Evolutionary conservation across 176 grass and related monocot genomes (phyloP).

Genomic region (Microstegium vimineum): DNA sequence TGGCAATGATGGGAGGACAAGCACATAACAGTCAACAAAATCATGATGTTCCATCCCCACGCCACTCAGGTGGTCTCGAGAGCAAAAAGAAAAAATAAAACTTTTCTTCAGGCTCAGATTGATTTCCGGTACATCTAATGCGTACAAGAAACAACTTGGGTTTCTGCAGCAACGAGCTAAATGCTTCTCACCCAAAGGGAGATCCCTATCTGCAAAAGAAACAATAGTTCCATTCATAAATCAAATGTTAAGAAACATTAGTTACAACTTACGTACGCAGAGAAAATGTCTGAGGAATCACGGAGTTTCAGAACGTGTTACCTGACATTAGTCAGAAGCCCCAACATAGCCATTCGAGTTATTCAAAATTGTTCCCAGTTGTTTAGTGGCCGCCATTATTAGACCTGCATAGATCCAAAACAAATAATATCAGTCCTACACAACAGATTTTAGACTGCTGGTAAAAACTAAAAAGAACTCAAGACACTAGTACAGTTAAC

Average conservation of each 20-base stretch:
- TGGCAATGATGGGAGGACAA: not conserved
- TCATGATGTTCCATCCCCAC: not conserved
- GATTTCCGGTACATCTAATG: not conserved
- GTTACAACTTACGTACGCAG: not conserved
- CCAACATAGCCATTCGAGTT: conserved; percentile 32
- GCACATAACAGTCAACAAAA: not conserved
- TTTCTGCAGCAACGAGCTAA: not conserved
- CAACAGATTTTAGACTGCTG: not conserved
- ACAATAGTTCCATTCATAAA: not conserved
- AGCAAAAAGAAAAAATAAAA: not conserved
- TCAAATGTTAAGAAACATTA: not conserved
- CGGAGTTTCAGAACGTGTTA: not conserved
- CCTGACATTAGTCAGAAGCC: conserved; percentile 24
- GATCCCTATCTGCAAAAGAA: conserved; percentile 9
- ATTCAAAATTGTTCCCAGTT: conserved; percentile 33
- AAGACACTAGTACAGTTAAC: not conserved
- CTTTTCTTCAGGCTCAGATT: not conserved
- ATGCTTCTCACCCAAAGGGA: not conserved
- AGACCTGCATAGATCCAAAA: conserved; percentile 44
- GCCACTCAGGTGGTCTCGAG: not conserved
- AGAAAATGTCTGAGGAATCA: not conserved
- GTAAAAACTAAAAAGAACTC: not conserved
- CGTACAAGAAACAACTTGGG: not conserved
- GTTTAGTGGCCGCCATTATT: conserved; percentile 80
- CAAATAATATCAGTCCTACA: conserved; percentile 62